phyloP scores from a whole-genome alignment of 2,329 filamentous ascomycete species.

The Thielaviopsis populi region DNA sequence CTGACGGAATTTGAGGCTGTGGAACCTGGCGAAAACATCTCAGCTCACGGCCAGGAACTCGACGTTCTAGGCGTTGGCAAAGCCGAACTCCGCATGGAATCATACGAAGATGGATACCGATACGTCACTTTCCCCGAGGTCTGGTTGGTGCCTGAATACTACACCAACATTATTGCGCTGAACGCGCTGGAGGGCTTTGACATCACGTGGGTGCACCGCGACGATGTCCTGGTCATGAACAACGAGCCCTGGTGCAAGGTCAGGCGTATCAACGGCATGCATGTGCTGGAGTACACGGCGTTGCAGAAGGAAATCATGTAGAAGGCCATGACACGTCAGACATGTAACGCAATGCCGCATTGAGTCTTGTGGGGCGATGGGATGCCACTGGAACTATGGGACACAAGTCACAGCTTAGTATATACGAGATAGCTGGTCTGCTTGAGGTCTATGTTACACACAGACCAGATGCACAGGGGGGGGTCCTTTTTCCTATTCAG shows the following conservation, averaged over 20 bases:
- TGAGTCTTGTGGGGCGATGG: no score
- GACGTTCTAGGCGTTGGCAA: conserved; percentile 9
- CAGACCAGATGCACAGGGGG: no score
- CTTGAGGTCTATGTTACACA: no score
- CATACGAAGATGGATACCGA: neutral
- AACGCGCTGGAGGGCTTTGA: conserved; percentile 9
- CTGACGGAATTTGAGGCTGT: conserved; percentile 10
- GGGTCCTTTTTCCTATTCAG: no score
- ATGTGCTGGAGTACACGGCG: conserved; percentile 14
- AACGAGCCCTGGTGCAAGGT: conserved; percentile 14
- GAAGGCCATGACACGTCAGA: neutral
- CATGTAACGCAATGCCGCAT: no score
- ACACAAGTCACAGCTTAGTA: no score
- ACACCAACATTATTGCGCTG: conserved; percentile 15
- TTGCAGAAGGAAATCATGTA: conserved; percentile 10
- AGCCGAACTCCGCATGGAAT: conserved; percentile 11
- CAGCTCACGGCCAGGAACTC: conserved; percentile 11
- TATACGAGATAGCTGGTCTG: no score
- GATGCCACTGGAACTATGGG: no score
- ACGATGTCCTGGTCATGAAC: conserved; percentile 13
- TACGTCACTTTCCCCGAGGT: conserved; percentile 15
- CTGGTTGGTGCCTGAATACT: conserved; percentile 12
- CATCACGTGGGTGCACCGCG: conserved; percentile 13
- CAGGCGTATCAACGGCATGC: conserved; percentile 13
- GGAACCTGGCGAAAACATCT: conserved; percentile 4